Evolutionary conservation across 2,329 filamentous ascomycete species (phyloP).

Genomic region (Celoporthe dispersa): DNA sequence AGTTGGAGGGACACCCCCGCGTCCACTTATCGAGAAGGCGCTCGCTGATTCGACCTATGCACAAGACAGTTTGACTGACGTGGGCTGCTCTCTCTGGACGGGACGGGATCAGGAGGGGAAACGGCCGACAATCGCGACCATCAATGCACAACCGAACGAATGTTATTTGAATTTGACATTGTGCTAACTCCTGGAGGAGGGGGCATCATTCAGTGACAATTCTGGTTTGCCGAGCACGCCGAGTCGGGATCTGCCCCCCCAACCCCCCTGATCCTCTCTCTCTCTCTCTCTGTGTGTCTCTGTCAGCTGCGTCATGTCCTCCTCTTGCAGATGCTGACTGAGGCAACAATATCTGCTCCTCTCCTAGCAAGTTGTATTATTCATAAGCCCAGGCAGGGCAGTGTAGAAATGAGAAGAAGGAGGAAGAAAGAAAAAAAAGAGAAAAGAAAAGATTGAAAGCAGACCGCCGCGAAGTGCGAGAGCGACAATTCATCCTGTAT

Average conservation of each 20-base stretch:
- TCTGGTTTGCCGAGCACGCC: conserved; percentile 12
- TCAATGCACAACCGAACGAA: conserved; percentile 6
- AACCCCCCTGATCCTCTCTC: too few species aligned
- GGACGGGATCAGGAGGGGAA: conserved; percentile 2
- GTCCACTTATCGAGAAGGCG: background rate
- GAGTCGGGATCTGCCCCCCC: conserved; percentile 6
- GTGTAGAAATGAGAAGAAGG: background rate
- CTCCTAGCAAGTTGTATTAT: background rate
- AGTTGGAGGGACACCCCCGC: conserved; percentile 7
- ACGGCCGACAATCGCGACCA: conserved; percentile 25
- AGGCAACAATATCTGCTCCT: background rate
- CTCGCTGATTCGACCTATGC: background rate
- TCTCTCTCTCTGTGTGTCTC: background rate
- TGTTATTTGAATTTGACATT: conserved; percentile 11
- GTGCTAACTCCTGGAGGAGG: conserved; percentile 12
- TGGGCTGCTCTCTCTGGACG: conserved; percentile 27
- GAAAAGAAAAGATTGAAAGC: too few species aligned
- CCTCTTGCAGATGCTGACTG: conserved; percentile 17
- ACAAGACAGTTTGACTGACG: conserved; percentile 17
- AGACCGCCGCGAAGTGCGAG: background rate
- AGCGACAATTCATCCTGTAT: background rate
- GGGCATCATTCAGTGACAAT: background rate
- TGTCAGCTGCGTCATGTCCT: conserved; percentile 25
- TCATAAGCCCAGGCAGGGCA: background rate
- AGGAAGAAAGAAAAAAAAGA: too few species aligned